Conservation (phyloP, 2,329 filamentous ascomycete species). For the Clonostachys byssicola region DNA sequence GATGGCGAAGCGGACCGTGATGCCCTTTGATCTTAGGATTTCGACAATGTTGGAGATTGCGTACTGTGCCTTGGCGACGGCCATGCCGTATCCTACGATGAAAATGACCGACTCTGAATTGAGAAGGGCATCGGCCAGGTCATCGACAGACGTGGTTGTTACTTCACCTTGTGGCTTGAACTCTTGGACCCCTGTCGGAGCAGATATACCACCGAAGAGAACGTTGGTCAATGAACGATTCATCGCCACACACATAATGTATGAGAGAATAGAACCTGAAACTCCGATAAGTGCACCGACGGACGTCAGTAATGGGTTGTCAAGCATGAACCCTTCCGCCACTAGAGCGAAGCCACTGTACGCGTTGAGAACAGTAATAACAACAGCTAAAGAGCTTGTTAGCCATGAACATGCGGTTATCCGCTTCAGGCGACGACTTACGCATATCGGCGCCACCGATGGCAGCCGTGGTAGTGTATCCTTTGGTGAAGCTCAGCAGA, state of each 20-base stretch:
- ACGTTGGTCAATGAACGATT: conserved; percentile 88
- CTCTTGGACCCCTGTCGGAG: conserved; percentile 48
- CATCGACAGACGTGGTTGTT: conserved; percentile 74
- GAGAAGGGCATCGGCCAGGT: conserved; percentile 70
- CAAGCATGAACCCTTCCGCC: conserved; percentile 87
- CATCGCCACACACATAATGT: conserved; percentile 87
- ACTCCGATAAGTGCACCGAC: conserved; percentile 86
- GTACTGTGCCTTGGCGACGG: conserved; percentile 89
- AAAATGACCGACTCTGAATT: conserved; percentile 85
- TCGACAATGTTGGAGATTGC: conserved; percentile 79
- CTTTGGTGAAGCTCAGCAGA: conserved; percentile 75
- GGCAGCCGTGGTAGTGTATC: conserved; percentile 81
- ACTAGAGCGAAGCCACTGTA: conserved; percentile 90
- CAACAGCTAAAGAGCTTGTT: conserved; percentile 52
- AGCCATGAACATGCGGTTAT: not conserved
- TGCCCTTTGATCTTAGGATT: conserved; percentile 67
- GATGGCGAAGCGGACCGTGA: conserved; percentile 85
- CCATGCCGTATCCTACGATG: conserved; percentile 91
- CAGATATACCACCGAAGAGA: conserved; percentile 65
- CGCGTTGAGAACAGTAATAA: conserved; percentile 86
- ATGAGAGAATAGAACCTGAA: conserved; percentile 83
- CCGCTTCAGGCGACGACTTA: conserved; percentile 14
- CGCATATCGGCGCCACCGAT: conserved; percentile 95
- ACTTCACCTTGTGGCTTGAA: conserved; percentile 78
- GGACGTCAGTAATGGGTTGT: conserved; percentile 79